Percentiles rank a stretch among this genome's conserved stretches.
Conservation (phyloP, 331 rosid species). For the Pyracantha coccinea region DNA sequence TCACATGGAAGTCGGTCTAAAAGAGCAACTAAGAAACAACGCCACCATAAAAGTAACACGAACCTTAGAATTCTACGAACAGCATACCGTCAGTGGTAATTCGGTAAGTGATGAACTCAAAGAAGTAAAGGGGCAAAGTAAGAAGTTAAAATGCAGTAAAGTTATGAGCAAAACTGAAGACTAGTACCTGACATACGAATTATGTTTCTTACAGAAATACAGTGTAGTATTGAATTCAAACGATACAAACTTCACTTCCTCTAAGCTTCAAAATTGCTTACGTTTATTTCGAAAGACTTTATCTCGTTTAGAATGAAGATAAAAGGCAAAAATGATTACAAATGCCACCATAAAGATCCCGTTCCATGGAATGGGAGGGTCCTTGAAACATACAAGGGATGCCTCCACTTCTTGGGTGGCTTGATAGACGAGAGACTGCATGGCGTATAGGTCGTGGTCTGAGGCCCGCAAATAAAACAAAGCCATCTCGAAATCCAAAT, state of each 20-base stretch:
- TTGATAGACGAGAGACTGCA: conserved; percentile 72
- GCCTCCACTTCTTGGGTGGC: conserved; percentile 87
- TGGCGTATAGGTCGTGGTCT: conserved; percentile 82
- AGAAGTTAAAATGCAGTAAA: not conserved
- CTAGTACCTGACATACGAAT: conserved; percentile 23
- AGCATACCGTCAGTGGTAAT: conserved; percentile 1
- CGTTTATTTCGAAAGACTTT: conserved; percentile 77
- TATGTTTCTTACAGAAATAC: conserved; percentile 45
- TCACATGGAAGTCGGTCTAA: not conserved
- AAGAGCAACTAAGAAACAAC: not conserved
- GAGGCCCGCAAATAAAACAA: conserved; percentile 68
- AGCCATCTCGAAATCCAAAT: conserved; percentile 81
- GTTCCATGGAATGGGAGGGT: conserved; percentile 88
- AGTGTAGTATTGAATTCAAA: conserved; percentile 27
- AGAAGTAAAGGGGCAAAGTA: not conserved
- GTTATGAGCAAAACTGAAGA: conserved; percentile 24
- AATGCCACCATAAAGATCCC: conserved; percentile 33
- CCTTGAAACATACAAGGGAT: conserved; percentile 78
- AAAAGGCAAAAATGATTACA: conserved; percentile 48
- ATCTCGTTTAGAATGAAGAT: conserved; percentile 47
- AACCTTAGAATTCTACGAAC: not conserved
- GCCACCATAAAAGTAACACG: not conserved
- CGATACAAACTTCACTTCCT: conserved; percentile 36
- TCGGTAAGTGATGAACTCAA: not conserved
- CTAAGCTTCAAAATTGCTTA: conserved; percentile 77